Evolutionary conservation across 176 grass and related monocot species (phyloP), one percentile per base, ranked within the genome.

Genomic region (Oryza rufipogon): DNA sequence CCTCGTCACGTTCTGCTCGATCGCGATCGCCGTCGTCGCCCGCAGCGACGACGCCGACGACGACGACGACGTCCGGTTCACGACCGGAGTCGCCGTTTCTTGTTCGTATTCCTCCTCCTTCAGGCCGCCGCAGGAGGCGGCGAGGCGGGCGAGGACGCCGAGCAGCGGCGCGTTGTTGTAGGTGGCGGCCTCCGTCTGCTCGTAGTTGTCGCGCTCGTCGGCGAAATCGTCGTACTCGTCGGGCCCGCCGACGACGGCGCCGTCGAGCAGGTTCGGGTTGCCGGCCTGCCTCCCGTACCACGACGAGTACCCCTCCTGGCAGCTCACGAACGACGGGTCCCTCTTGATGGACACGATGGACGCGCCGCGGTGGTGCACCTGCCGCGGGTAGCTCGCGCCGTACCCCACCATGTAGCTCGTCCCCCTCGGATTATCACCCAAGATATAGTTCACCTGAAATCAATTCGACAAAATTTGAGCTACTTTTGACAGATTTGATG

Each of bases 371-470:
- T 98, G 96, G 77, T 98, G 96, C 39, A 95, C 96, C 63, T 95
- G 93, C 64, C 83, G 93, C 1, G 96, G 93, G 83, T 93, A 98
- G 19, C 8, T 83, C 11, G n/a, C 20, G 15, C 96, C 83, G 20
- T 98, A 98, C 1, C 96, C 96, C 0, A 95, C 96, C 96, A 95
- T 98, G 92, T 98, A 98, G 83, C 96, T 98, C 25, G 91, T 98
- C 5, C 68, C 96, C 56, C 93, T 88, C 17, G 96, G 96, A 61
- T 98, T 98, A 80, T 95, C 89, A 3, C 96, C 96, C 2, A 98
- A 87, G 14, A 95, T 90, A 75, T 98, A 98, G 34, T 98, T 85
- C 65, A 95, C 92, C 92, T 94, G 76, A 41, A 56, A 48, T 16
- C 60, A 58, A 58, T 39, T 17, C 41, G 34, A 16, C 67, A 15